These are phyloP conservation scores for Metschnikowia drakensbergensis DNA, from an alignment of 805 yeast genomes.

Conservation along the genomic window DNA sequence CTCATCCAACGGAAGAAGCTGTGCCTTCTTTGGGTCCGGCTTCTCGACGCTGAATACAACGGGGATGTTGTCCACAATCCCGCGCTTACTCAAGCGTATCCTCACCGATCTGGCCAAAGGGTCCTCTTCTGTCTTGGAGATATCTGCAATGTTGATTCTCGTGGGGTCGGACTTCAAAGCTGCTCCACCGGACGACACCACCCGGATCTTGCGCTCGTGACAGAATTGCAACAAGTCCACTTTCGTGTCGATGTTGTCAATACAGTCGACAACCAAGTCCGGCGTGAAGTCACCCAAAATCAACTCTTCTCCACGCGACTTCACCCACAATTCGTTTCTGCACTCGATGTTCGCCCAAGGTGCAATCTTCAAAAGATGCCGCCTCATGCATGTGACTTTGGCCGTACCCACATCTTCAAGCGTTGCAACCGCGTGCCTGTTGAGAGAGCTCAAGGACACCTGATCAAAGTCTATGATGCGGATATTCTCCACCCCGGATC, in stretches of 20 bases:
- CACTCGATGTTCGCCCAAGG: constrained; percentile 94
- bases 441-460: constrained; percentile 85
- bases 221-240: constrained; percentile 82
- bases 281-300: constrained; percentile 54
- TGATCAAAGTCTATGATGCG: constrained; percentile 93
- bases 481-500: constrained; percentile 82
- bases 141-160: constrained; percentile 82
- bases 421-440: constrained; percentile 94
- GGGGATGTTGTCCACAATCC: constrained; percentile 72
- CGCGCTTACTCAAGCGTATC: constrained; percentile 74
- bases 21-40: constrained; percentile 93
- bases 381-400: constrained; percentile 75
- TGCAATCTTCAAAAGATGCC: constrained; percentile 67
- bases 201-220: constrained; percentile 54
- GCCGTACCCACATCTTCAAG: constrained; percentile 87
- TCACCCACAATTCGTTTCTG: constrained; percentile 71
- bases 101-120: constrained; percentile 86
- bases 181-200: constrained; percentile 94
- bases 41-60: constrained; percentile 92
- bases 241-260: constrained; percentile 95
- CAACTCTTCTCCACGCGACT: constrained; percentile 60
- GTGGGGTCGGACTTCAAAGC: constrained; percentile 96
- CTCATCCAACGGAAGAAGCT: constrained; percentile 78
- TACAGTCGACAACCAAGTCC: constrained; percentile 86
- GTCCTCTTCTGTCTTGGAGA: constrained; percentile 88